Percentiles rank a stretch among this genome's conserved stretches.
Conservation (phyloP, 495 filamentous ascomycete genomes). For the Sordaria brevicollis region DNA sequence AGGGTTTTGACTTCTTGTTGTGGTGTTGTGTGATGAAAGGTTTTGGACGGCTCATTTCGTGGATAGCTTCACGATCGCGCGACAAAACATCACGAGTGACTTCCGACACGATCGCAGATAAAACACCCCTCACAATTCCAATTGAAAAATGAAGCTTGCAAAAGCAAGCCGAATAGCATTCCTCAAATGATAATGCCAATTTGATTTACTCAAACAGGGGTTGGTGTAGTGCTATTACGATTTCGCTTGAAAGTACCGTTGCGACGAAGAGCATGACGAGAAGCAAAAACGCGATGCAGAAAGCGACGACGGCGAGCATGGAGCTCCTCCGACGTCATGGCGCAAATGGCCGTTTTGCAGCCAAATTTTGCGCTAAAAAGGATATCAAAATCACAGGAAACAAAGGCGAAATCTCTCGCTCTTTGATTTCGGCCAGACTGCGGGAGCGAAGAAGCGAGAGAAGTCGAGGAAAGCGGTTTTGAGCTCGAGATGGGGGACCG, state of each 20-base stretch:
- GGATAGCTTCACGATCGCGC: slow-evolving; percentile 33
- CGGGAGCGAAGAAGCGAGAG: slow-evolving; percentile 23
- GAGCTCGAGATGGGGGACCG: slow-evolving; percentile 12
- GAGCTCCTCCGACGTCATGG: not conserved
- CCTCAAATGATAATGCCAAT: slow-evolving; percentile 8
- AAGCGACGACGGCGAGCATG: not conserved
- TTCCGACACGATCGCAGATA: slow-evolving; percentile 3
- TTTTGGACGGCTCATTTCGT: slow-evolving; percentile 1
- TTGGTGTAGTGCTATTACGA: slow-evolving; percentile 15
- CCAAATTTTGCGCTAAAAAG: slow-evolving; percentile 8
- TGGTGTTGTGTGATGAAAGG: not conserved
- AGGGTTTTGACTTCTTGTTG: not conserved
- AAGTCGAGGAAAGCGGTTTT: slow-evolving; percentile 6
- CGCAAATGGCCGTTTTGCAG: not conserved
- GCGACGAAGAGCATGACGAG: slow-evolving; percentile 9
- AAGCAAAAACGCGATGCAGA: slow-evolving; percentile 17
- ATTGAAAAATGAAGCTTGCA: slow-evolving; percentile 1
- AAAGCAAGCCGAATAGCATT: slow-evolving; percentile 14
- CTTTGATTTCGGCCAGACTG: slow-evolving; percentile 2
- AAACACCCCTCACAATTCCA: not conserved
- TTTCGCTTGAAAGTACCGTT: slow-evolving; percentile 21
- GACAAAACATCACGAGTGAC: slow-evolving; percentile 15
- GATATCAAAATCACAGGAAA: slow-evolving; percentile 9
- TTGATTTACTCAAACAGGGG: slow-evolving; percentile 21
- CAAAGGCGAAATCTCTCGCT: not conserved